These are phyloP conservation scores for Phaseolus coccineus DNA, from an alignment of 331 rosid genomes.

Conservation along the genomic window DNA sequence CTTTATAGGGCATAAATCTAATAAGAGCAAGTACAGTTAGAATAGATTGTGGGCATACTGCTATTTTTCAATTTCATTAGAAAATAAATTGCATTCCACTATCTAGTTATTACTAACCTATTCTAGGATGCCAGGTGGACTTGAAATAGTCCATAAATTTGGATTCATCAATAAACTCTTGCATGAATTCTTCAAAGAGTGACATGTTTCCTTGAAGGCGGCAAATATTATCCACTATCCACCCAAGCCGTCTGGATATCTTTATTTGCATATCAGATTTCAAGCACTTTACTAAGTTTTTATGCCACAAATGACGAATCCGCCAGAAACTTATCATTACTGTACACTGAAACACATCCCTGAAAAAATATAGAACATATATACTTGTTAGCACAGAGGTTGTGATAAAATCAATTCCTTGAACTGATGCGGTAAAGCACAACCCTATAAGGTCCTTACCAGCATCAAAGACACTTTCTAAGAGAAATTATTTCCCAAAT, in stretches of 20 bases:
- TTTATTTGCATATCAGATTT: constrained; percentile 67
- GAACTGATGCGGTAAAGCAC: constrained; percentile 19
- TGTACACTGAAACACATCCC: constrained; percentile 94
- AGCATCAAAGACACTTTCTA: constrained; percentile 15
- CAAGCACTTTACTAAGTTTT: constrained; percentile 64
- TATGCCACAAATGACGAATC: constrained; percentile 92
- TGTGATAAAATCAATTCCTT: not conserved
- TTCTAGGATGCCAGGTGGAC: constrained; percentile 88
- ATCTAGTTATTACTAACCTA: constrained; percentile 66
- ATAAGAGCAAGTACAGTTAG: constrained; percentile 4
- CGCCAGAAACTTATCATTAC: constrained; percentile 87
- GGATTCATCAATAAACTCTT: constrained; percentile 76
- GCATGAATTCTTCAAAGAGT: constrained; percentile 76
- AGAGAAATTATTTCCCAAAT: not conserved
- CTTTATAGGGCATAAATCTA: constrained; percentile 3
- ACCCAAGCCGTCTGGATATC: constrained; percentile 70
- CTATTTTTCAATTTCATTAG: constrained; percentile 19
- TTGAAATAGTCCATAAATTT: constrained; percentile 86
- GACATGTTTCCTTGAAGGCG: constrained; percentile 56
- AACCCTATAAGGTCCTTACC: constrained; percentile 31
- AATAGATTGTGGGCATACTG: constrained; percentile 15
- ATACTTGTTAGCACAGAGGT: constrained; percentile 27
- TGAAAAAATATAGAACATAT: constrained; percentile 47
- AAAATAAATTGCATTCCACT: constrained; percentile 19
- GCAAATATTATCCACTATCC: constrained; percentile 69